Conservation (phyloP, 345 rosid species). For the rapeseed (Brassica napus) region DNA sequence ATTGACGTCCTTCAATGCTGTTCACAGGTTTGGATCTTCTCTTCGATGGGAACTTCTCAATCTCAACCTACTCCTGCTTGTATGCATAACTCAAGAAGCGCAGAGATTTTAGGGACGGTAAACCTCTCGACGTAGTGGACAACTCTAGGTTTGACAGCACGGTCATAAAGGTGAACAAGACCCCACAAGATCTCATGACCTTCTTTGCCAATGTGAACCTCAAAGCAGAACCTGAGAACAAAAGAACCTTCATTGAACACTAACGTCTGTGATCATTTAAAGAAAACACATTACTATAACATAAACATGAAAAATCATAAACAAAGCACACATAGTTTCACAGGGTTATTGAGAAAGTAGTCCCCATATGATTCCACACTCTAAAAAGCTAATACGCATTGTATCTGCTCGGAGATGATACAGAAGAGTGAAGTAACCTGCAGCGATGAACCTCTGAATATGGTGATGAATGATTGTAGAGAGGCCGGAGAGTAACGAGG, state of each 20-base stretch:
- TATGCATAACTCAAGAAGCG: slow-evolving; percentile 77
- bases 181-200: slow-evolving; percentile 76
- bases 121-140: slow-evolving; percentile 56
- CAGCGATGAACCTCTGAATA: slow-evolving; percentile 63
- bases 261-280: background rate
- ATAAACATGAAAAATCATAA: background rate
- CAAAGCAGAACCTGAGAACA: slow-evolving; percentile 57
- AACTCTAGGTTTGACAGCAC: slow-evolving; percentile 81
- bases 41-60: slow-evolving; percentile 62
- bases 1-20: slow-evolving; percentile 66
- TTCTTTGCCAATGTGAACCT: slow-evolving; percentile 63
- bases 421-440: slow-evolving; percentile 37
- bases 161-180: slow-evolving; percentile 71
- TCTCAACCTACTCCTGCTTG: slow-evolving; percentile 68
- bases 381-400: too few species aligned
- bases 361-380: too few species aligned
- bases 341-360: too few species aligned
- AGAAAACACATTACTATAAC: background rate
- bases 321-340: too few species aligned
- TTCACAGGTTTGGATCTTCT: slow-evolving; percentile 77
- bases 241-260: background rate
- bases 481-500: slow-evolving; percentile 55
- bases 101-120: slow-evolving; percentile 53
- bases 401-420: background rate
- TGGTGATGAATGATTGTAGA: slow-evolving; percentile 46